Percentiles rank a stretch among this genome's conserved stretches.
These are phyloP conservation scores for Elongisporangium prolatum DNA, from an alignment of 352 stramenopile species.

Conservation along the genomic window DNA sequence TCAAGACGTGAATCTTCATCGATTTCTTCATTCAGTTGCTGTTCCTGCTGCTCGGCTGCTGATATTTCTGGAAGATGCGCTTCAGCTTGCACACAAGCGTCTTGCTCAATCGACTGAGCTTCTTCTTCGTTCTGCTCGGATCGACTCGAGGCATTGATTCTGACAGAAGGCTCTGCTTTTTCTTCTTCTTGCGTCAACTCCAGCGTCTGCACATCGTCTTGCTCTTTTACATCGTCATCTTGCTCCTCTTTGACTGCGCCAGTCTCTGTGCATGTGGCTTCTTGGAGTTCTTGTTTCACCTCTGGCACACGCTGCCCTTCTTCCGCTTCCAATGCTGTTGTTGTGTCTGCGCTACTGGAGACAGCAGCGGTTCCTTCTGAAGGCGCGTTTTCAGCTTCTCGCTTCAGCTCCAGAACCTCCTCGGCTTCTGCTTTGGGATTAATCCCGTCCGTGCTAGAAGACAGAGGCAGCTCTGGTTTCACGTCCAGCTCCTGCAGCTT, in stretches of 20 bases:
- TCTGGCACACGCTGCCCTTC: background rate
- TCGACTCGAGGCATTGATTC: background rate
- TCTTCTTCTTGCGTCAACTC: background rate
- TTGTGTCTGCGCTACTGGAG: background rate
- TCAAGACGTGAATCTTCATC: no score
- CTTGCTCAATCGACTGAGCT: conserved; percentile 10
- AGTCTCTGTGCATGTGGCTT: background rate
- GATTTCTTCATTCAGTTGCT: background rate
- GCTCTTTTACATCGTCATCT: background rate
- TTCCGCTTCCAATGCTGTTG: background rate
- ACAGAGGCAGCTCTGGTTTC: background rate
- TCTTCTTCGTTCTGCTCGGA: conserved; percentile 11
- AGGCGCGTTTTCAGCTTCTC: background rate
- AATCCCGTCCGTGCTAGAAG: background rate
- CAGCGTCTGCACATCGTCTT: conserved; percentile 2
- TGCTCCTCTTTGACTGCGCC: background rate
- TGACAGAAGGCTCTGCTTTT: background rate
- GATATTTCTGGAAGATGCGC: conserved; percentile 9
- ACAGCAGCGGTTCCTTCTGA: no score
- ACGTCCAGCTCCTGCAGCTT: background rate
- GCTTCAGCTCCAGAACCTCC: background rate
- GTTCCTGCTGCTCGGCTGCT: background rate
- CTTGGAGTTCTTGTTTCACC: background rate
- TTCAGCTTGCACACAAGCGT: background rate
- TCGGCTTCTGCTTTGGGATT: background rate